Percentiles rank a stretch among this genome's conserved stretches.
Evolutionary conservation across 805 yeast species (phyloP).

Genomic region (Sugiyamaella boreocaroliniensis): DNA sequence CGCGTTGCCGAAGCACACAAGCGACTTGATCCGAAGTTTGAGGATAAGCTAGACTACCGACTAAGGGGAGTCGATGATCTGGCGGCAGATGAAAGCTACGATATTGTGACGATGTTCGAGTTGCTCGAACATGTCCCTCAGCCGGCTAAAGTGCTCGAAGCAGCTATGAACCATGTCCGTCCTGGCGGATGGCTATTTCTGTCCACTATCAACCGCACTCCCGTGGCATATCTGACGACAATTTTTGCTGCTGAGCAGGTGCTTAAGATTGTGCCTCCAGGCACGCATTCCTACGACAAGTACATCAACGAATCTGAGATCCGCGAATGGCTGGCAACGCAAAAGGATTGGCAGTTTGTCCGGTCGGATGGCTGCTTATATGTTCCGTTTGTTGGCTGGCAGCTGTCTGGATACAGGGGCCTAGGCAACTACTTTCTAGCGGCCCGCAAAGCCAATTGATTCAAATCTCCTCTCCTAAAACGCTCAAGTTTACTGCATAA

Average conservation of each 20-base stretch:
- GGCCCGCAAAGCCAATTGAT: slow-evolving; percentile 29
- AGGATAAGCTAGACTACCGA: slow-evolving; percentile 51
- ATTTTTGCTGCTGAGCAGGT: slow-evolving; percentile 83
- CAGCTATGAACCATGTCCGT: slow-evolving; percentile 60
- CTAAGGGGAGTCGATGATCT: slow-evolving; percentile 58
- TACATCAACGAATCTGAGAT: slow-evolving; percentile 76
- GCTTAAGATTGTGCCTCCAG: slow-evolving; percentile 75
- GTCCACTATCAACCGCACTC: slow-evolving; percentile 88
- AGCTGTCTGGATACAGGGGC: slow-evolving; percentile 41
- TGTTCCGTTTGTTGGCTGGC: slow-evolving; percentile 83
- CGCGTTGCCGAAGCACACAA: slow-evolving; percentile 72
- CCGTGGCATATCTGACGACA: slow-evolving; percentile 84
- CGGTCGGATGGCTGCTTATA: slow-evolving; percentile 73
- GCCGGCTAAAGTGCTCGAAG: slow-evolving; percentile 66
- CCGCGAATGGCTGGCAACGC: slow-evolving; percentile 51
- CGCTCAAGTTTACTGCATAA: background rate
- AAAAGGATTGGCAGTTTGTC: slow-evolving; percentile 50
- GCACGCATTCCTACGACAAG: slow-evolving; percentile 84
- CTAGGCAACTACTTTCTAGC: slow-evolving; percentile 90
- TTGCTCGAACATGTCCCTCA: slow-evolving; percentile 89
- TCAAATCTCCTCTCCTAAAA: too few relatives aligned
- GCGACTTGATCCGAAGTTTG: slow-evolving; percentile 55
- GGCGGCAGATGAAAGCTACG: slow-evolving; percentile 40
- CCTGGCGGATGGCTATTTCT: slow-evolving; percentile 81
- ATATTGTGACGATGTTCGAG: slow-evolving; percentile 85